Percentiles rank a stretch among this genome's conserved stretches.
phyloP scores from a whole-genome alignment of 2,329 filamentous ascomycete species.

The Pseudocercospora pini-densiflorae region DNA sequence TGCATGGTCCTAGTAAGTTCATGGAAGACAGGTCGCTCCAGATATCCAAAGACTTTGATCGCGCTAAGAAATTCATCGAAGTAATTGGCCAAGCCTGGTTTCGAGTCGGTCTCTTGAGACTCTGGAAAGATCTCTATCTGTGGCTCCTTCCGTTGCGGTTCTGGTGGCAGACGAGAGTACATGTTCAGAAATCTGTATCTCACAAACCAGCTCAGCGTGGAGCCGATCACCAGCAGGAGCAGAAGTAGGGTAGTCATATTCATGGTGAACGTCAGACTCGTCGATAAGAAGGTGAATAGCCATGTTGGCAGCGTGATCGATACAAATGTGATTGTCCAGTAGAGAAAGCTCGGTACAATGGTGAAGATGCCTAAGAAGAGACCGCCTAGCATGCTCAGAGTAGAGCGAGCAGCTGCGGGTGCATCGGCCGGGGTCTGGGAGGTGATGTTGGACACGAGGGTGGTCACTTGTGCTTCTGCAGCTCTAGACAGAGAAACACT shows the following conservation, averaged over 20 bases:
- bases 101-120: slow-evolving; percentile 84
- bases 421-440: slow-evolving; percentile 23
- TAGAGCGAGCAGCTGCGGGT: slow-evolving; percentile 27
- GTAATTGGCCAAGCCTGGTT: slow-evolving; percentile 92
- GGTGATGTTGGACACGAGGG: slow-evolving; percentile 13
- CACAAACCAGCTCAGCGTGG: slow-evolving; percentile 90
- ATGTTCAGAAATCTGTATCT: slow-evolving; percentile 96
- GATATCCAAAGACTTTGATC: slow-evolving; percentile 98
- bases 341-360: slow-evolving; percentile 63
- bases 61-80: slow-evolving; percentile 97
- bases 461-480: not conserved
- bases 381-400: slow-evolving; percentile 39
- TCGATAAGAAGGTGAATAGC: slow-evolving; percentile 87
- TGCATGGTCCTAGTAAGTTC: slow-evolving; percentile 98
- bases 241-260: slow-evolving; percentile 95
- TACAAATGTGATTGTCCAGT: slow-evolving; percentile 81
- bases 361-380: slow-evolving; percentile 41
- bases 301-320: slow-evolving; percentile 90
- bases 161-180: slow-evolving; percentile 90
- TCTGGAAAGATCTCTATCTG: slow-evolving; percentile 95
- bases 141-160: slow-evolving; percentile 94
- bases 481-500: slow-evolving; percentile 10
- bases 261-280: slow-evolving; percentile 96
- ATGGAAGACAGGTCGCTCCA: slow-evolving; percentile 96
- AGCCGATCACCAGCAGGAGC: slow-evolving; percentile 75